Percentiles rank a stretch among this genome's conserved stretches.
Conservation (phyloP, 768 basidiomycete species). For the Russula compacta region DNA sequence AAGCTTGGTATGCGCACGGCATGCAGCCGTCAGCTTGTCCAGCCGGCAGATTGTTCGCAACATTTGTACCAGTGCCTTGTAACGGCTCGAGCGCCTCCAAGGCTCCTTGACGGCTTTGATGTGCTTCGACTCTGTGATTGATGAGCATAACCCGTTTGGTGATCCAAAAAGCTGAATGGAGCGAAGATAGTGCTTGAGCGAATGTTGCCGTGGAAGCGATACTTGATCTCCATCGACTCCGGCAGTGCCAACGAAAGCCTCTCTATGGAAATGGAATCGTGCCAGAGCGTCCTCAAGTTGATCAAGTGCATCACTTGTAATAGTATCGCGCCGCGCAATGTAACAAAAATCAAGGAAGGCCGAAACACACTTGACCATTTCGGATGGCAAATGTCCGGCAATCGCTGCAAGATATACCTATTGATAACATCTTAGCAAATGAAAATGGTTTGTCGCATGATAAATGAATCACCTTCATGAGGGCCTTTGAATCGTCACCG, state of each 20-base stretch:
- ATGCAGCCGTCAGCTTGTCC: slow-evolving; percentile 1
- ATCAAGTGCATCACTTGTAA: not conserved
- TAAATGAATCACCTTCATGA: too few species aligned
- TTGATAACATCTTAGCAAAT: too few species aligned
- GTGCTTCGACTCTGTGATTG: slow-evolving; percentile 18
- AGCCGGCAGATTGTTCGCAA: too few species aligned
- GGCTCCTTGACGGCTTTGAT: slow-evolving; percentile 17
- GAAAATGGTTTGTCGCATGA: too few species aligned
- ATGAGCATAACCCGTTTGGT: slow-evolving; percentile 19
- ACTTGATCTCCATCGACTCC: slow-evolving; percentile 6
- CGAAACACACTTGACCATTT: slow-evolving; percentile 23
- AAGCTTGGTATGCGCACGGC: not conserved
- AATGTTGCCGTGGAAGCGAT: slow-evolving; percentile 19
- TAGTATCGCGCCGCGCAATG: not conserved
- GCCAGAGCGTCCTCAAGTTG: not conserved
- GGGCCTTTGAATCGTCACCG: slow-evolving; percentile 21
- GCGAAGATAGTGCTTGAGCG: not conserved
- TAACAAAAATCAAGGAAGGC: slow-evolving; percentile 20
- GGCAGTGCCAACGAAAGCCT: not conserved
- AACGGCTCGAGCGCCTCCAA: slow-evolving; percentile 19
- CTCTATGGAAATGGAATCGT: not conserved
- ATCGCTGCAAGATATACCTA: slow-evolving; percentile 29
- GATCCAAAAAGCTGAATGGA: slow-evolving; percentile 19
- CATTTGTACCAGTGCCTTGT: slow-evolving; percentile 18
- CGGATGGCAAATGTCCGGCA: slow-evolving; percentile 25